These are phyloP conservation scores for Solanum gracilifrons DNA, from an alignment of 257 asterid genomes.

Conservation along the genomic window DNA sequence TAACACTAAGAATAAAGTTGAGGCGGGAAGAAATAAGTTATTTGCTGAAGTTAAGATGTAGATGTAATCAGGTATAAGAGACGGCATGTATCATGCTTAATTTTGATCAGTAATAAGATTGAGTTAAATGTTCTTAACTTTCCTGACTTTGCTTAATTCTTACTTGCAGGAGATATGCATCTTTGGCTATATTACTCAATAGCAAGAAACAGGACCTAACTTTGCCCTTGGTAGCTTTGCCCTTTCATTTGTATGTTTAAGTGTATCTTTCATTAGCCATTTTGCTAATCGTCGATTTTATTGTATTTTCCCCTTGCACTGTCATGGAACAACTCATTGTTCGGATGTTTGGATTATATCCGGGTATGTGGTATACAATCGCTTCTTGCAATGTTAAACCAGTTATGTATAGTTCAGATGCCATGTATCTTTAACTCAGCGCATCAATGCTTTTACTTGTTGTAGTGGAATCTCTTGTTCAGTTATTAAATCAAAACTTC, in stretches of 20 bases:
- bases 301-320: conserved; percentile 1
- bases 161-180: conserved; percentile 30
- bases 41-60: not conserved
- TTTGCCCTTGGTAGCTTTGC: conserved; percentile 11
- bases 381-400: not conserved
- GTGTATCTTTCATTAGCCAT: conserved; percentile 11
- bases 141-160: not conserved
- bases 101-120: not conserved
- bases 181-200: conserved; percentile 14
- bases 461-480: not conserved
- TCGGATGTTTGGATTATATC: conserved; percentile 9
- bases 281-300: conserved; percentile 8
- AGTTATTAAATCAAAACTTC: not conserved
- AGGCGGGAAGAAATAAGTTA: not conserved
- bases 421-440: not conserved
- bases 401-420: not conserved
- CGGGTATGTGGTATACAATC: not conserved
- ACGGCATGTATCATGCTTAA: not conserved
- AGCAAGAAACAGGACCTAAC: conserved; percentile 12
- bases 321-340: conserved; percentile 14
- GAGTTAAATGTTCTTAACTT: not conserved
- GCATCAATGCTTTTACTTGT: not conserved
- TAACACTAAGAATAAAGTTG: not conserved
- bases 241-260: conserved; percentile 14
- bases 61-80: not conserved